Evolutionary conservation across 164 flowering plant species (phyloP), one percentile per base, ranked within the genome.

Genomic region (Vitis cinerea): DNA sequence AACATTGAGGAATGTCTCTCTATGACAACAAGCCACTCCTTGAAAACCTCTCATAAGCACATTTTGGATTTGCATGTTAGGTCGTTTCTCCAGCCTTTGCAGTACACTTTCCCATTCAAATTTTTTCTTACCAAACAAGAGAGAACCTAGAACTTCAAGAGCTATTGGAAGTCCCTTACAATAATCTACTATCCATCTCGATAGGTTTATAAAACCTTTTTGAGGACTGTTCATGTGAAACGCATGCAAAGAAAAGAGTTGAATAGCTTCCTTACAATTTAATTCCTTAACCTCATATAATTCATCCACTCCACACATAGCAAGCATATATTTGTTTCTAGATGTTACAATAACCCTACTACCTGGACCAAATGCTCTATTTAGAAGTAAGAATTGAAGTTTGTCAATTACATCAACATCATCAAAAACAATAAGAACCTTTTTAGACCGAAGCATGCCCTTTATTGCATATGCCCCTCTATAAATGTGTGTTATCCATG

Each of bases 81-180:
- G 23, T 19, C 23, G 23, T 19, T 19, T 19, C 23, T 19, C 23
- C 23, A 19, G 23, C 23, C 23, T 19, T 19, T 19, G 23, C 1
- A 19, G 23, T 13, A 23, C 0, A 19, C 19, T 48, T 56, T 17
- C 1, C 51, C 6, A 57, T 31, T 67, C 52, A 9, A 4, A 2
- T 29, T n/a, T n/a, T 16, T 53, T 19, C 8, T 11, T 48, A 6
- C 11, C 13, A 2, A 1, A 16, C 15, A 68, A 2, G 23, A 13
- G 13, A 11, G 58, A 51, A 6, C 71, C 71, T 3, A 68, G 15
- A 4, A 50, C 57, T 60, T 12, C 10, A 49, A 68, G 55, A 19
- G 64, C 71, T 8, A 68, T 58, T 6, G 63, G 64, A 59, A 68
- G 55, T 13, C 71, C 71, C 9, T 8, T 8, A 12, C 64, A 52